Evolutionary conservation across 768 basidiomycete genomes (phyloP).

Genomic region (Hydnomerulius pinastri): DNA sequence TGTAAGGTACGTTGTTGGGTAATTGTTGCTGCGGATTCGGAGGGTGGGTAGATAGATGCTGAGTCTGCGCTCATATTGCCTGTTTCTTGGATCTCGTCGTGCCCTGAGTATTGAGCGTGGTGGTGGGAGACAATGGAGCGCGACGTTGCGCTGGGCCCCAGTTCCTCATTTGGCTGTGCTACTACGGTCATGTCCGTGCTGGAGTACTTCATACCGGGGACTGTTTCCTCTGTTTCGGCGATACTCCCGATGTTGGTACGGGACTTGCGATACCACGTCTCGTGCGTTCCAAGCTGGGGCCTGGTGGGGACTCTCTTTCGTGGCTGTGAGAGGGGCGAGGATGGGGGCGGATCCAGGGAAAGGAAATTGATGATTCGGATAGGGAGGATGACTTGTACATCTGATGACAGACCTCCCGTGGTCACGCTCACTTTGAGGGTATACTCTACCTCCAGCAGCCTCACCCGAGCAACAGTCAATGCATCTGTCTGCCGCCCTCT

Average conservation of each 20-base stretch:
- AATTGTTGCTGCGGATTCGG: conserved; percentile 27
- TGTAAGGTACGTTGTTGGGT: conserved; percentile 12
- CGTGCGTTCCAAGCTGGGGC: conserved; percentile 22
- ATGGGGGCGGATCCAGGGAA: conserved; percentile 81
- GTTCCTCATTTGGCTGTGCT: conserved; percentile 18
- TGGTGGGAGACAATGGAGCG: conserved; percentile 8
- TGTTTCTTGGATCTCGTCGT: neutral
- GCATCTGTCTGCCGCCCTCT: conserved; percentile 56
- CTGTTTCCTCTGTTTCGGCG: conserved; percentile 21
- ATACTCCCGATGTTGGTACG: conserved; percentile 11
- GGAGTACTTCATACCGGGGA: conserved; percentile 36
- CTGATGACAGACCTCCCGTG: conserved; percentile 58
- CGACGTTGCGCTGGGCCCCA: conserved; percentile 5
- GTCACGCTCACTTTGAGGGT: conserved; percentile 63
- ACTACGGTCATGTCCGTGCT: conserved; percentile 27
- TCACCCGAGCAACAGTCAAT: conserved; percentile 64
- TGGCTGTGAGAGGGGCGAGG: conserved; percentile 25
- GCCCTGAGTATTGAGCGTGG: neutral
- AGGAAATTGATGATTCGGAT: conserved; percentile 80
- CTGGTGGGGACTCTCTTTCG: conserved; percentile 22
- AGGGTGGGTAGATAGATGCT: conserved; percentile 26
- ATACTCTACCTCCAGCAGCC: conserved; percentile 79
- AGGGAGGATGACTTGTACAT: conserved; percentile 72
- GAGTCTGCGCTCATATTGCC: conserved; percentile 19
- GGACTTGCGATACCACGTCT: conserved; percentile 33